Percentiles rank a stretch among this genome's conserved stretches.
These are phyloP conservation scores for Auricularia sp. DNA, from an alignment of 768 basidiomycete genomes.

Conservation along the genomic window DNA sequence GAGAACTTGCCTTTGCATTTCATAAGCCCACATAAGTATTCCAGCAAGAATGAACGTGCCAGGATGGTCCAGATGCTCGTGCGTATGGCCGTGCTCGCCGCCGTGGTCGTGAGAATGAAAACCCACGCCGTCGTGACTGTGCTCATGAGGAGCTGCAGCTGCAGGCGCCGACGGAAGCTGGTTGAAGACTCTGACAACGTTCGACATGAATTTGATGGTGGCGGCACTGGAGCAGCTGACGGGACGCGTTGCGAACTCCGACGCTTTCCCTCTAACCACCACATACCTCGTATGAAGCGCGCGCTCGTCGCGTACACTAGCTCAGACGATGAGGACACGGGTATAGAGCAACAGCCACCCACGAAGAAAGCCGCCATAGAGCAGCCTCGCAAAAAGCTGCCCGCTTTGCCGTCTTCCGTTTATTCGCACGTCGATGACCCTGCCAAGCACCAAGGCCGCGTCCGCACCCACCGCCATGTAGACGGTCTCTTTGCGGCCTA, in stretches of 20 bases:
- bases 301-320: conserved; percentile 40
- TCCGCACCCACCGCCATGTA: conserved; percentile 64
- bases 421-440: conserved; percentile 49
- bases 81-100: conserved; percentile 86
- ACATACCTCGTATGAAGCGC: conserved; percentile 32
- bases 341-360: neutral
- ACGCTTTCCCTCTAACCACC: neutral
- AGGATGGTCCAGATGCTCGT: conserved; percentile 84
- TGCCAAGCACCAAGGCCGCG: conserved; percentile 73
- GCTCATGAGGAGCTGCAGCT: conserved; percentile 26
- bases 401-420: neutral
- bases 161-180: conserved; percentile 34
- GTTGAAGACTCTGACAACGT: conserved; percentile 57
- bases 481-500: conserved; percentile 81
- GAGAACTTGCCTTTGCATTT: conserved; percentile 65
- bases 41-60: conserved; percentile 35
- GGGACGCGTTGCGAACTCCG: neutral
- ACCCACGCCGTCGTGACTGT: conserved; percentile 42
- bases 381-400: neutral
- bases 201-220: conserved; percentile 1
- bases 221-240: neutral
- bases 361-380: neutral
- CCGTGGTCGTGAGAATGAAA: conserved; percentile 45
- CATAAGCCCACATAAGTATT: neutral
- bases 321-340: conserved; percentile 36